Evolutionary conservation across 805 yeast genomes (phyloP), one percentile per base, ranked within the genome.

Genomic region (Candida ortonii): DNA sequence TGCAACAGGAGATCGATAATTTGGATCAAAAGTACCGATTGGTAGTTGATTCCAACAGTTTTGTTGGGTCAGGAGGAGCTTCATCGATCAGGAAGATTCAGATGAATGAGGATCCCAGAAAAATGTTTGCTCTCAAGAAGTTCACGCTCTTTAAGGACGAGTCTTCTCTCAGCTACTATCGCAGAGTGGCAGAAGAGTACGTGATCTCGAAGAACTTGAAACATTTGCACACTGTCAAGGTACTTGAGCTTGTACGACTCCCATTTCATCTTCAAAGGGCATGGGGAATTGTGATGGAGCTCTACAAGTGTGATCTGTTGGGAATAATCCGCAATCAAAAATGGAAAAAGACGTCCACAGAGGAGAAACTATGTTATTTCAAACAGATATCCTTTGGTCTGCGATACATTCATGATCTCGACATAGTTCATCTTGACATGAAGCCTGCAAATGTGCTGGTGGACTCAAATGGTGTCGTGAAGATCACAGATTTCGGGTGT

Each of bases 401-500:
- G 16, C 73, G 69, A 41, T 80, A 65, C 44, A 58, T 83, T 41
- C 90, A 83, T 52, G 76, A 73, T 21, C 57, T 66, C 36, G 93
- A 82, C 39, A 68, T 82, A 28, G 86, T 74, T 9, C 90, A 83
- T 54, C 65, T 80, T 25, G 93, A 83, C 62, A 61, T 83, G 49
- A 83, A 83, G 56, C 88, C 89, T 0, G 89, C 83, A 49, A 83
- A 83, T 50, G 65, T 82, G 4, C 59, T 83, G 36, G 47, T 83
- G n/a, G 72, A 77, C 35, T 58, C 58, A 8, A 65, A 69, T 43
- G 90, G 89, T 2, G 52, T 79, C 21, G 73, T 79, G 29, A 81
- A 82, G 50, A 56, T 83, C 18, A 79, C 87, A 20, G 93, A 83
- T 63, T 83, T 82, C 56, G 93, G 93, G 39, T 83, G 83, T 22